Conservation (phyloP, 164 flowering plant genomes). For the Sextonia rubra region DNA sequence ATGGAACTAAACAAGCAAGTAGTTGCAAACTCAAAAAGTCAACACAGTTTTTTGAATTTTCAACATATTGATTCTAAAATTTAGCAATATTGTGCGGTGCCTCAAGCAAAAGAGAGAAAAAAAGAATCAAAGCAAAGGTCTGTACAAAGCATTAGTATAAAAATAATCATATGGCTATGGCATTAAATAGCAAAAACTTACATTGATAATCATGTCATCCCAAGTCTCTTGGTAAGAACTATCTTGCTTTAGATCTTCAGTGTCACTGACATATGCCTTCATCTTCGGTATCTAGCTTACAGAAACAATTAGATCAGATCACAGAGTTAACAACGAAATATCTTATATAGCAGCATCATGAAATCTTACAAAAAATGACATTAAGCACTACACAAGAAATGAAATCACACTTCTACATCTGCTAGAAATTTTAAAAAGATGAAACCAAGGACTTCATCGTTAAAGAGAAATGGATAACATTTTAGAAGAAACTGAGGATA, state of each 20-base stretch:
- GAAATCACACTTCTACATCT: background rate
- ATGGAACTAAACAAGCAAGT: too few relatives aligned
- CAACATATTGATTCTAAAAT: too few relatives aligned
- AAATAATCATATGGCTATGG: background rate
- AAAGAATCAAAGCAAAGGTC: background rate
- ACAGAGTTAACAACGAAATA: background rate
- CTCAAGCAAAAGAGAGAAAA: background rate
- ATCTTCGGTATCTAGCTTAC: conserved; percentile 97
- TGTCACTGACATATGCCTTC: conserved; percentile 93
- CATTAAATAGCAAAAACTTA: conserved; percentile 25
- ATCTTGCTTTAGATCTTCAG: conserved; percentile 91
- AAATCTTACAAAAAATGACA: background rate
- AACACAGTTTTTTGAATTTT: too few relatives aligned
- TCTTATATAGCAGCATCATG: background rate
- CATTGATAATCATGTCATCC: conserved; percentile 97
- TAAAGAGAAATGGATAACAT: too few relatives aligned
- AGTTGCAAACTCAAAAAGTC: too few relatives aligned
- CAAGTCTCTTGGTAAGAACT: conserved; percentile 82
- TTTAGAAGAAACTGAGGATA: too few relatives aligned
- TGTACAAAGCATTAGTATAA: background rate
- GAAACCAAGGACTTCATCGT: too few relatives aligned
- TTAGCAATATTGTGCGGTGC: too few relatives aligned
- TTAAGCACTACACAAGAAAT: background rate
- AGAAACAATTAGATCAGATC: conserved; percentile 29
- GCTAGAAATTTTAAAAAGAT: too few relatives aligned